Conservation (phyloP, 169 alveolate genomes). For the Perkinsus marinus region DNA sequence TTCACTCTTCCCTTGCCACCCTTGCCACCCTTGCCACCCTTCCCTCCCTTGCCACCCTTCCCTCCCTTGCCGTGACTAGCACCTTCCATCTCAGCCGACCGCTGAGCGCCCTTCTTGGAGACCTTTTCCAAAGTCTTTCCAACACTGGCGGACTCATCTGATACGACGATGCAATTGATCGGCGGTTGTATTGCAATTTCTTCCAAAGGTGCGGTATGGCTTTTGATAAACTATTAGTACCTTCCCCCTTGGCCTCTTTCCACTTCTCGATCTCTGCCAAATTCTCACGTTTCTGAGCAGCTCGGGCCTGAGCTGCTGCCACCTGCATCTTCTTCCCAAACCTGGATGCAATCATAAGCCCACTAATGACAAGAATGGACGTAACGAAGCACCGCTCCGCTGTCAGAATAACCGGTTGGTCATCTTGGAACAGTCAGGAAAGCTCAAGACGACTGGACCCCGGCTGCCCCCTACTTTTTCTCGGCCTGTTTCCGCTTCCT, state of each 20-base stretch:
- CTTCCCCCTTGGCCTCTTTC: not conserved
- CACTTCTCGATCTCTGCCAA: not conserved
- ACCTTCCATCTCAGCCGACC: not conserved
- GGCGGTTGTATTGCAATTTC: too few relatives aligned
- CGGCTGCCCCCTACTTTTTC: not conserved
- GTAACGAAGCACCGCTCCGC: too few relatives aligned
- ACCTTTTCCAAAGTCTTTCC: not conserved
- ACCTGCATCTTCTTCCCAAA: not conserved
- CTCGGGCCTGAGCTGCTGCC: not conserved
- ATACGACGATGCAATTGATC: too few relatives aligned
- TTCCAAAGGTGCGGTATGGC: not conserved
- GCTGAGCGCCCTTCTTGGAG: not conserved
- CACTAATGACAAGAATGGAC: too few relatives aligned
- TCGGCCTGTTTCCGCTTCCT: not conserved
- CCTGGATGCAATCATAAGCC: not conserved
- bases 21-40: not conserved
- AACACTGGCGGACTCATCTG: not conserved
- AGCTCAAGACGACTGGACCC: too few relatives aligned
- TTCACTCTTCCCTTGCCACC: not conserved
- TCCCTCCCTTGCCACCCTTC: not conserved
- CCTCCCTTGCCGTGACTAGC: not conserved
- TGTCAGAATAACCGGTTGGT: too few relatives aligned
- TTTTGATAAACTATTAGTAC: not conserved
- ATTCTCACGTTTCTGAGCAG: not conserved
- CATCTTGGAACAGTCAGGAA: too few relatives aligned